Conservation (phyloP, 441 rosid species). For the Viola pubescens region DNA sequence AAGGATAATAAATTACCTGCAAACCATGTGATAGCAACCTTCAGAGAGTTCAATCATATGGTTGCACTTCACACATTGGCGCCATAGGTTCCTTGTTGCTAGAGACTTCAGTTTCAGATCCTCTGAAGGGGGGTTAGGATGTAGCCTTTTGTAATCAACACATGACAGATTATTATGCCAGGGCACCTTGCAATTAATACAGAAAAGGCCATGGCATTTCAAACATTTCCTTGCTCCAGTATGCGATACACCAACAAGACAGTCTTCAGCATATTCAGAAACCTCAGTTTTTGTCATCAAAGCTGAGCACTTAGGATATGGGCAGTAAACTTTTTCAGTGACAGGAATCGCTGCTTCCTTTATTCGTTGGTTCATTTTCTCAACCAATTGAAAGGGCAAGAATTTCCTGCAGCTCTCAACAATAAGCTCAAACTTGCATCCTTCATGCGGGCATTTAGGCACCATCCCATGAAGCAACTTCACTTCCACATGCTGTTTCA, state of each 20-base stretch:
- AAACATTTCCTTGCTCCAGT: slow-evolving; percentile 63
- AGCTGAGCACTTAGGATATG: slow-evolving; percentile 57
- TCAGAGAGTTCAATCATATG: slow-evolving; percentile 52
- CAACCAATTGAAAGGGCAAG: slow-evolving; percentile 46
- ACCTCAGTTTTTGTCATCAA: slow-evolving; percentile 62
- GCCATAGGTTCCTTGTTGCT: slow-evolving; percentile 43
- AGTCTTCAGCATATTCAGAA: slow-evolving; percentile 28
- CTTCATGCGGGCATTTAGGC: slow-evolving; percentile 58
- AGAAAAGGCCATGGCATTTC: slow-evolving; percentile 46
- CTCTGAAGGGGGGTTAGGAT: slow-evolving; percentile 29
- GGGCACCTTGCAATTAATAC: slow-evolving; percentile 56
- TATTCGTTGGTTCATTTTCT: slow-evolving; percentile 39
- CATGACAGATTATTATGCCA: slow-evolving; percentile 50
- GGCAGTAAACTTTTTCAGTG: slow-evolving; percentile 64
- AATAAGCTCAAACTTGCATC: slow-evolving; percentile 42
- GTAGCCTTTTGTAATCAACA: slow-evolving; percentile 26
- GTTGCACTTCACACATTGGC: slow-evolving; percentile 47
- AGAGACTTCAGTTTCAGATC: slow-evolving; percentile 41
- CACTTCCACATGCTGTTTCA: slow-evolving; percentile 66
- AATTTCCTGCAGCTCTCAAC: slow-evolving; percentile 43
- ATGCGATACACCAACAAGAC: slow-evolving; percentile 25
- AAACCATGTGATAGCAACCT: slow-evolving; percentile 65
- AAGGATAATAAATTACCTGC: slow-evolving; percentile 39
- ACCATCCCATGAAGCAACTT: slow-evolving; percentile 53
- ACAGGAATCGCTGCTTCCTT: slow-evolving; percentile 52